Percentiles rank a stretch among this genome's conserved stretches.
Evolutionary conservation across 2,329 filamentous ascomycete genomes (phyloP).

Genomic region (Cladosporium sp.): DNA sequence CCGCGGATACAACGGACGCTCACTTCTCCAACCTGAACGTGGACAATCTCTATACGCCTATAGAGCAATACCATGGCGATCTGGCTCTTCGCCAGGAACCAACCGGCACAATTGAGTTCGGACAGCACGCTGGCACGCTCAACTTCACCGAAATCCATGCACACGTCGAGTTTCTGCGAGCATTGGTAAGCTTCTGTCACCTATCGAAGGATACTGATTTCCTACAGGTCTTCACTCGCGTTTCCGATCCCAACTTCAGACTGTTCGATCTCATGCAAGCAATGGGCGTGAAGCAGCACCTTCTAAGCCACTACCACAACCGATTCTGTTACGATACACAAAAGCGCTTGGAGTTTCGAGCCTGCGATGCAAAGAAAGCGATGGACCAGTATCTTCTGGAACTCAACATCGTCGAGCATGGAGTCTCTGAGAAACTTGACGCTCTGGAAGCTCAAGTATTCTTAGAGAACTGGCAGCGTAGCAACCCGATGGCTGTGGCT

Average conservation of each 20-base stretch:
- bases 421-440: too few relatives aligned
- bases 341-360: not conserved
- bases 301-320: not conserved
- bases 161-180: constrained; percentile 19
- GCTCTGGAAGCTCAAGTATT: not conserved
- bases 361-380: too few relatives aligned
- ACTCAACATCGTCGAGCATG: too few relatives aligned
- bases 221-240: not conserved
- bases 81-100: not conserved
- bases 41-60: constrained; percentile 19
- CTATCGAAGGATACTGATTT: not conserved
- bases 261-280: not conserved
- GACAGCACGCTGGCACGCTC: constrained; percentile 28
- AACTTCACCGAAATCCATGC: constrained; percentile 20
- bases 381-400: too few relatives aligned
- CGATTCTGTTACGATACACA: not conserved
- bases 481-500: not conserved
- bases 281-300: not conserved
- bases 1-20: too few relatives aligned
- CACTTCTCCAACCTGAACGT: constrained; percentile 17
- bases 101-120: constrained; percentile 30
- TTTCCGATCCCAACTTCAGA: not conserved
- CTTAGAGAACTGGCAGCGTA: not conserved
- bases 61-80: too few relatives aligned
- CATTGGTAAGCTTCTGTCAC: constrained; percentile 13